Evolutionary conservation across 2,329 filamentous ascomycete genomes (phyloP).

Genomic region (Escovopsis sp.): DNA sequence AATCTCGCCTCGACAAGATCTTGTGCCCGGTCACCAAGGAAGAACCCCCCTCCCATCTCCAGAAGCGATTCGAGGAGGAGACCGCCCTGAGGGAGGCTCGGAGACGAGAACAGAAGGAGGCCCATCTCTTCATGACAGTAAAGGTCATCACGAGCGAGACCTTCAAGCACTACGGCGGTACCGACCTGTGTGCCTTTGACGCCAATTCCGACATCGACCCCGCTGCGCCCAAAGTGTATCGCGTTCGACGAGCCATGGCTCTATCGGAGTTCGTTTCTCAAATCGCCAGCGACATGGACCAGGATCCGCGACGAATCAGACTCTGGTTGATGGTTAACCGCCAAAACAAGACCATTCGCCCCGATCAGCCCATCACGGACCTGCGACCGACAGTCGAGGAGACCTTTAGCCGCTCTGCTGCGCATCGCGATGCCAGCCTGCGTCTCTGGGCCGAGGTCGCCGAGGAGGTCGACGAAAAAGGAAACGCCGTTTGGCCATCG

Average conservation of each 20-base stretch:
- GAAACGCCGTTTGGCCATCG: constrained; percentile 57
- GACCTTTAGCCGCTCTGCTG: constrained; percentile 33
- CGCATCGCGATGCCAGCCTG: constrained; percentile 56
- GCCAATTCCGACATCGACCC: constrained; percentile 47
- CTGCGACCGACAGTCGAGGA: constrained; percentile 66
- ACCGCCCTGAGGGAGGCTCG: constrained; percentile 58
- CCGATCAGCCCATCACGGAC: constrained; percentile 75
- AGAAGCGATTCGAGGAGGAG: constrained; percentile 69
- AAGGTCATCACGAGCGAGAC: constrained; percentile 70
- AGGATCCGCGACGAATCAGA: constrained; percentile 57
- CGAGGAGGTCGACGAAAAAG: constrained; percentile 50
- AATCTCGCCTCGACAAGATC: constrained; percentile 70
- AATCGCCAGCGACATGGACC: constrained; percentile 54
- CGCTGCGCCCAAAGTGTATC: constrained; percentile 57
- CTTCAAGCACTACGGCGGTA: constrained; percentile 68
- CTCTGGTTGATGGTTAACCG: constrained; percentile 98
- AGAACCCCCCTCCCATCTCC: constrained; percentile 70
- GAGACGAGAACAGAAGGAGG: constrained; percentile 82
- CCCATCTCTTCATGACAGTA: constrained; percentile 79
- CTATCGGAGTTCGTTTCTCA: constrained; percentile 59
- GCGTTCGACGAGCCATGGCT: constrained; percentile 59
- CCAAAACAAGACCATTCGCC: constrained; percentile 90
- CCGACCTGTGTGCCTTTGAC: constrained; percentile 65
- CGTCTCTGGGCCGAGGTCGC: constrained; percentile 78
- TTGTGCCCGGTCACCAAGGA: constrained; percentile 61